Base-by-base conservation (phyloP, 2,329 filamentous ascomycete species). In the Xylaria sp. region DNA sequence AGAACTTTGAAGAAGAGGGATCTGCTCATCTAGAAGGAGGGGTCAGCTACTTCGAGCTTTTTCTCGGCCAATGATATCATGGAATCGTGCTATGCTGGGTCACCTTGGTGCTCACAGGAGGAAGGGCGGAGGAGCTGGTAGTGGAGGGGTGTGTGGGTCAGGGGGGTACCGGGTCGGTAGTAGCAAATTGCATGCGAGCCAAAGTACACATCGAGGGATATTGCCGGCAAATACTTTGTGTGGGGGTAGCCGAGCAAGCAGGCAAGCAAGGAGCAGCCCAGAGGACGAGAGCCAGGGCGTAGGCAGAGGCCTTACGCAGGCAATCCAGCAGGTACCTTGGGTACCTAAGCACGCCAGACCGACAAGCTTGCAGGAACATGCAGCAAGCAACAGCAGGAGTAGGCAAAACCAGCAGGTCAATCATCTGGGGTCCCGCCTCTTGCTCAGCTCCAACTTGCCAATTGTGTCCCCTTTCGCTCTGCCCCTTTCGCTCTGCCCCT, bases 1-100 rank as follows among this genome's bases (percentile, higher is more conserved):
- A 71, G 69, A 68, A 68, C 69, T 66, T 68, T 69, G 67, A 69
- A 69, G 65, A 68, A 69, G 50, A 69, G 65, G 63, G 67, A 69
- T 62, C 64, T 67, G 67, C 69, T 71, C 67, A 71, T 68, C 65
- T 68, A 50, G 61, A 69, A 65, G 55, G 68, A 70, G 68, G 68
- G 68, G 68, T 69, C 62, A 69, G 70, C 65, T 67, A 56, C 44
- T 66, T n/a, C 63, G 57, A 65, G 68, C 63, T 68, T 68, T 64
- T 65, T 68, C 50, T 66, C 56, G 33, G 29, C 69, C 69, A 71
- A 71, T 71, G 69, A 71, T 67, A 69, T 69, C 69, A 69, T 69
- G n/a, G 61, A 69, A 53, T 31, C 29, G 51, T 63, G 67, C 65
- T 67, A 61, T 67, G 67, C 59, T 68, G 66, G 68, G 66, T 36